phyloP scores from a whole-genome alignment of 345 rosid genomes.

The Noccaea bulbosa region DNA sequence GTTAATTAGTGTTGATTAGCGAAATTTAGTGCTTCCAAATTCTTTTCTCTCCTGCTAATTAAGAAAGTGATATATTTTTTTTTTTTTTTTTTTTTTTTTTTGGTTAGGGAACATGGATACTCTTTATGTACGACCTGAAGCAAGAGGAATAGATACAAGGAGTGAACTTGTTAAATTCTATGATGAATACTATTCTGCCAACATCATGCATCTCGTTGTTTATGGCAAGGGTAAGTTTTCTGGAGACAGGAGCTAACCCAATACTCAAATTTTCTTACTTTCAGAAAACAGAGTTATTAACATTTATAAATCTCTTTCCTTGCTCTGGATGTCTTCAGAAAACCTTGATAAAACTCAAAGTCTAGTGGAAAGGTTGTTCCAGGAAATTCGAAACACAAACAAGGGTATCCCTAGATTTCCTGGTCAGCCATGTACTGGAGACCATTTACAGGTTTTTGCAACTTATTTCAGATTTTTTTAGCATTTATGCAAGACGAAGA shows the following conservation, averaged over 20 bases:
- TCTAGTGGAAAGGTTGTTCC: conserved; percentile 66
- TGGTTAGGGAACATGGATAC: conserved; percentile 80
- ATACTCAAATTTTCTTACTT: not conserved
- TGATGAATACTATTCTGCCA: conserved; percentile 83
- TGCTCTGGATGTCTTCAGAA: conserved; percentile 55
- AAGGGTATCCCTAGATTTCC: conserved; percentile 53
- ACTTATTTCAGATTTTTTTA: conserved; percentile 12
- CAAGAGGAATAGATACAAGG: conserved; percentile 75
- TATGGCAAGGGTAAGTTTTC: conserved; percentile 74
- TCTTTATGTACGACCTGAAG: conserved; percentile 70
- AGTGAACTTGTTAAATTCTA: conserved; percentile 76
- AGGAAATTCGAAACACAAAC: conserved; percentile 61
- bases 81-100: not conserved
- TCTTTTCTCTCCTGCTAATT: conserved; percentile 17
- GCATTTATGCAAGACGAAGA: not conserved
- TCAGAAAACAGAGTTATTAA: conserved; percentile 13
- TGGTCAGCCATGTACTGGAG: conserved; percentile 75
- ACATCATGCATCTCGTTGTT: conserved; percentile 83
- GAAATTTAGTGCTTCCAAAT: not conserved
- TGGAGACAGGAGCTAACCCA: not conserved
- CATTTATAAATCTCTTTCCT: conserved; percentile 1
- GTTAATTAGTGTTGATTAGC: not conserved
- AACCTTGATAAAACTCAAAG: conserved; percentile 67
- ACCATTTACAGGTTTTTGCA: conserved; percentile 73
- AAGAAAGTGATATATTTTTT: conserved; percentile 16